Evolutionary conservation across 2,329 filamentous ascomycete species (phyloP).

Genomic region (Hymenoscyphus fraxineus): DNA sequence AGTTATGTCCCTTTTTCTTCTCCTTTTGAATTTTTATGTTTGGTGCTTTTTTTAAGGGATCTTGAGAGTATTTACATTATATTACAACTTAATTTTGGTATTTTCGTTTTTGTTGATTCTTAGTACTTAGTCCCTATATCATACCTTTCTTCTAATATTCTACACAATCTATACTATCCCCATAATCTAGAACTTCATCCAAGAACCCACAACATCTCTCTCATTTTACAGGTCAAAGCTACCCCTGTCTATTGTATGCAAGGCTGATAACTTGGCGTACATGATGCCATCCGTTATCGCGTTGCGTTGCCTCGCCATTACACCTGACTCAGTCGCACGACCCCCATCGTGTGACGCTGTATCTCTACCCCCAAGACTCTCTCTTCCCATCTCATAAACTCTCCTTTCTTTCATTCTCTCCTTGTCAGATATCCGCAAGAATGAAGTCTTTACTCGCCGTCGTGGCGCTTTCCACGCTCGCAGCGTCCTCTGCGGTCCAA

Average conservation of each 20-base stretch:
- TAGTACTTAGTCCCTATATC: too few relatives aligned
- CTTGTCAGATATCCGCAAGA: not conserved
- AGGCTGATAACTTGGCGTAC: not conserved
- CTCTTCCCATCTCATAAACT: not conserved
- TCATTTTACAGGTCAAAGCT: not conserved
- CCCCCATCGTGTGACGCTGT: not conserved
- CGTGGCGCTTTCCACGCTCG: conserved; percentile 8
- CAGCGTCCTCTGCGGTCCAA: conserved; percentile 14
- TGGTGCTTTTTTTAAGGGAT: too few relatives aligned
- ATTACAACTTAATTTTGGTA: too few relatives aligned
- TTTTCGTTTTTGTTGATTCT: too few relatives aligned
- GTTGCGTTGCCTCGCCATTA: conserved; percentile 1
- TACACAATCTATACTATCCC: too few relatives aligned
- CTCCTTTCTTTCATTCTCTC: not conserved
- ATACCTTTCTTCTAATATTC: too few relatives aligned
- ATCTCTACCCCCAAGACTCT: not conserved
- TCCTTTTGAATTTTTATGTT: too few relatives aligned
- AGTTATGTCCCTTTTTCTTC: too few relatives aligned
- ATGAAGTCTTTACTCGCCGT: conserved; percentile 14
- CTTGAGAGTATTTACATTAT: too few relatives aligned
- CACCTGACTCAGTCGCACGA: conserved; percentile 1
- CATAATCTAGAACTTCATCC: not conserved
- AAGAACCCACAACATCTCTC: not conserved
- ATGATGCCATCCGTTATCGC: not conserved
- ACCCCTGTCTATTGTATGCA: not conserved